Percentiles rank a stretch among this genome's conserved stretches.
phyloP scores from a whole-genome alignment of 495 filamentous ascomycete species.

The Lophium mytilinum region DNA sequence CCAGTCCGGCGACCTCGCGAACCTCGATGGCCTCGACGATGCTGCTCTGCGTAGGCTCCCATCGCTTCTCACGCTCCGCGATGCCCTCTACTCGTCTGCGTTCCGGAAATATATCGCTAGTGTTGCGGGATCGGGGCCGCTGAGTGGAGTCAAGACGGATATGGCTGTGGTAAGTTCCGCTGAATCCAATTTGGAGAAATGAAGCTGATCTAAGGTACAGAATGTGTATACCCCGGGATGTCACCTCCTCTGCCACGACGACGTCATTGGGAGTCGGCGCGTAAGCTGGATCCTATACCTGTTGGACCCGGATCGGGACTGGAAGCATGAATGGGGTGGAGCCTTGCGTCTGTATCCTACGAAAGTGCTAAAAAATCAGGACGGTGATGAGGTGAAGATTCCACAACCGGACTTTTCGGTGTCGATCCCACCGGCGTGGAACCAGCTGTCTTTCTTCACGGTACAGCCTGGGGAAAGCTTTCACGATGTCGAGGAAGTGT shows the following conservation, averaged over 20 bases:
- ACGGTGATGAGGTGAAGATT: constrained; percentile 60
- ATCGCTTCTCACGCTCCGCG: constrained; percentile 74
- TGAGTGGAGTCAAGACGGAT: constrained; percentile 93
- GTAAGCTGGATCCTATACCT: constrained; percentile 97
- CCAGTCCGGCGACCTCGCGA: constrained; percentile 94
- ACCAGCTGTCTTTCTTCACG: constrained; percentile 95
- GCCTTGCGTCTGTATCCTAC: constrained; percentile 86
- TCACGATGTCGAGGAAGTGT: constrained; percentile 98
- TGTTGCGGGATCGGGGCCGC: constrained; percentile 72
- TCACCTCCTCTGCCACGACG: constrained; percentile 93
- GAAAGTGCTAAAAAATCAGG: constrained; percentile 49
- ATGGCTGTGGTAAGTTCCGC: constrained; percentile 66
- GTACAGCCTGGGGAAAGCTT: constrained; percentile 96
- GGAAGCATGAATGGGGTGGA: constrained; percentile 91
- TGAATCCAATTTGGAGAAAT: background rate
- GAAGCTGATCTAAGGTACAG: constrained; percentile 4
- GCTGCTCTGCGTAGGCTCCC: constrained; percentile 74
- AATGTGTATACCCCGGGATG: constrained; percentile 96
- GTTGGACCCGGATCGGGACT: constrained; percentile 82
- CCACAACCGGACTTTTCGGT: constrained; percentile 68
- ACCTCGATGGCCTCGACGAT: constrained; percentile 86
- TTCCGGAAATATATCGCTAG: constrained; percentile 84
- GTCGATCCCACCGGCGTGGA: constrained; percentile 87
- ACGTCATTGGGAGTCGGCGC: constrained; percentile 89
- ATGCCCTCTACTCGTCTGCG: constrained; percentile 81